Evolutionary conservation across 805 yeast genomes (phyloP).

Genomic region (Gaillardinia entomophila): DNA sequence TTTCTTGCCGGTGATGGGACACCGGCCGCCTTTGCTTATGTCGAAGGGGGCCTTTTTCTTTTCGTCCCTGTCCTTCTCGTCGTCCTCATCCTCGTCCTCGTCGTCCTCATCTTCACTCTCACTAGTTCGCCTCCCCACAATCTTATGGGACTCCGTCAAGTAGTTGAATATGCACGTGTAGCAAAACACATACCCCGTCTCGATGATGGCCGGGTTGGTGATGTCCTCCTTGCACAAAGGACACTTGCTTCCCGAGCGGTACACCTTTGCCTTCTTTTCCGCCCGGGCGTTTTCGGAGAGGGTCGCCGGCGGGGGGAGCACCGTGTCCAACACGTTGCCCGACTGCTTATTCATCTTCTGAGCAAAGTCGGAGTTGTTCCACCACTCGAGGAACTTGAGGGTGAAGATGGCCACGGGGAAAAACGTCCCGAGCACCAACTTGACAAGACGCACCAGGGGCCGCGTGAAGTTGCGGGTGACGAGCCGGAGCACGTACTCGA

Average conservation of each 20-base stretch:
- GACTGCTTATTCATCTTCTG: conserved; percentile 47
- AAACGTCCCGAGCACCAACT: conserved; percentile 40
- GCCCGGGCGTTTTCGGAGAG: conserved; percentile 10
- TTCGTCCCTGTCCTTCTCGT: neutral
- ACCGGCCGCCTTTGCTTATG: conserved; percentile 54
- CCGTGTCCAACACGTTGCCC: conserved; percentile 39
- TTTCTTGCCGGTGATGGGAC: conserved; percentile 76
- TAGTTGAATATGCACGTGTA: conserved; percentile 76
- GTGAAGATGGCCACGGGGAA: conserved; percentile 80
- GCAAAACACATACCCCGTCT: conserved; percentile 88
- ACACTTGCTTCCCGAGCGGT: conserved; percentile 41
- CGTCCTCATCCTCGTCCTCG: conserved; percentile 3
- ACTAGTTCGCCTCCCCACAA: conserved; percentile 15
- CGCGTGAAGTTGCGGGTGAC: conserved; percentile 13
- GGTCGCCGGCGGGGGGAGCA: conserved; percentile 43
- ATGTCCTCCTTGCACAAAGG: conserved; percentile 64
- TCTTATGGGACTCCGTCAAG: conserved; percentile 43
- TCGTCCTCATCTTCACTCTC: conserved; percentile 5
- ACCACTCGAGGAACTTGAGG: conserved; percentile 88
- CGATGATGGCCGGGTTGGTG: conserved; percentile 78
- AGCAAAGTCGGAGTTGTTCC: conserved; percentile 75
- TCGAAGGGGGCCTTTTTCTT: conserved; percentile 13
- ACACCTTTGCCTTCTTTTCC: conserved; percentile 13
- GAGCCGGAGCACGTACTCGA: conserved; percentile 26
- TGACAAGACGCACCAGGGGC: conserved; percentile 27